phyloP scores from a whole-genome alignment of 1,139 yeast species.

The Debaryomycetaceae sp. region DNA sequence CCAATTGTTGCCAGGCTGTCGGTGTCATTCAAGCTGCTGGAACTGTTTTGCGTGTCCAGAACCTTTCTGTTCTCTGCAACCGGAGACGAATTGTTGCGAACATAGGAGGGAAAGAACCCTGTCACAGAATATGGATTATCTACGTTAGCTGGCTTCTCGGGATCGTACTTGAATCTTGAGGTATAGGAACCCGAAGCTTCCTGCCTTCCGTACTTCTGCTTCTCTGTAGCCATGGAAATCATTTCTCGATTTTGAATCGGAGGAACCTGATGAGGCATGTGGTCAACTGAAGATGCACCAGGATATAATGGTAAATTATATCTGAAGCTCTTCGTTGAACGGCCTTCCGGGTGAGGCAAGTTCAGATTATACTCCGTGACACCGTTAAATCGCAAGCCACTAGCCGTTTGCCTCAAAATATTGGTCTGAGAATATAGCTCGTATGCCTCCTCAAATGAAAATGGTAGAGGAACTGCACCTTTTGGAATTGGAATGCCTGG shows the following conservation, averaged over 20 bases:
- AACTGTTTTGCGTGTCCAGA: background rate
- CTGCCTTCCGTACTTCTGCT: background rate
- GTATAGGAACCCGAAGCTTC: background rate
- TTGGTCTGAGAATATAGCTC: background rate
- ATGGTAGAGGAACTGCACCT: constrained; percentile 19
- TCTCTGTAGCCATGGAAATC: background rate
- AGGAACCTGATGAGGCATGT: background rate
- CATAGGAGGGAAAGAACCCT: constrained; percentile 8
- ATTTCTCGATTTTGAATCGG: background rate
- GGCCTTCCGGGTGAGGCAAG: background rate
- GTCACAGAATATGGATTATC: constrained; percentile 7
- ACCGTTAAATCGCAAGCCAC: no score
- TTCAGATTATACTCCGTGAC: background rate
- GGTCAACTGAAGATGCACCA: background rate
- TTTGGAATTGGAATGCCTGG: constrained; percentile 23
- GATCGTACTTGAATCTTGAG: background rate
- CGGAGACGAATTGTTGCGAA: background rate
- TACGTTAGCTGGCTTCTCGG: background rate
- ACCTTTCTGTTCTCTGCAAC: background rate
- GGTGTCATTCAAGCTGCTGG: constrained; percentile 4
- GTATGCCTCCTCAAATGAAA: constrained; percentile 3
- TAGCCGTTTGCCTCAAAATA: background rate
- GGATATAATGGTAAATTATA: background rate
- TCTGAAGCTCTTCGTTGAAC: background rate
- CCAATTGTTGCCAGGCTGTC: constrained; percentile 10